These are phyloP conservation scores for Platanus orientalis DNA, from an alignment of 164 flowering plant species.

Conservation along the genomic window DNA sequence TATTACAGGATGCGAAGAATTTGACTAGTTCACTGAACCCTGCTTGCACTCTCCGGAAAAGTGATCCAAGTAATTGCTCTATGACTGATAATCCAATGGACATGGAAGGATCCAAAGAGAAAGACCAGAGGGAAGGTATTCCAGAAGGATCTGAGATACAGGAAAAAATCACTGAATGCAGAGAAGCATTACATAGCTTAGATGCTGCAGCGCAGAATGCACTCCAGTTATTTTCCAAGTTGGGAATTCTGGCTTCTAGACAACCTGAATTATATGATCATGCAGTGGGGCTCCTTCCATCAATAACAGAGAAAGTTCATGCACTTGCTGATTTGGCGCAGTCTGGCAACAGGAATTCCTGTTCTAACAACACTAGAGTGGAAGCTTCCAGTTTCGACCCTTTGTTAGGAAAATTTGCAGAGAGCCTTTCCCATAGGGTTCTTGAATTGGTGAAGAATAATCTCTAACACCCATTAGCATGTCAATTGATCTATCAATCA, in stretches of 20 bases:
- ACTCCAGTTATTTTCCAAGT: slow-evolving; percentile 30
- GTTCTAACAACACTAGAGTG: not conserved
- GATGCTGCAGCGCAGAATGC: slow-evolving; percentile 41
- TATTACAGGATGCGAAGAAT: slow-evolving; percentile 16
- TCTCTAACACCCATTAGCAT: not conserved
- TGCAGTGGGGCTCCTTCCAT: slow-evolving; percentile 35
- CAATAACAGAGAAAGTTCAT: slow-evolving; percentile 35
- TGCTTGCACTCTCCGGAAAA: not conserved
- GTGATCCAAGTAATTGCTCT: slow-evolving; percentile 6
- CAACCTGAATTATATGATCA: slow-evolving; percentile 30
- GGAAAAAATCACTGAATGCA: slow-evolving; percentile 30
- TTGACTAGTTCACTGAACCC: not conserved
- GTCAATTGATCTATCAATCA: no score
- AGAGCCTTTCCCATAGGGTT: slow-evolving; percentile 24
- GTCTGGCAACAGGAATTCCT: slow-evolving; percentile 7
- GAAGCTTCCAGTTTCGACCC: slow-evolving; percentile 25
- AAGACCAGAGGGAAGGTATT: slow-evolving; percentile 1
- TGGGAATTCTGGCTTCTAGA: slow-evolving; percentile 14
- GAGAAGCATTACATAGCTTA: slow-evolving; percentile 36
- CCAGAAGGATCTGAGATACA: slow-evolving; percentile 15
- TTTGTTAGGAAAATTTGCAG: slow-evolving; percentile 29
- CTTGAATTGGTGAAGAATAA: slow-evolving; percentile 26
- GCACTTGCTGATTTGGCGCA: slow-evolving; percentile 29
- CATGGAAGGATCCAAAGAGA: slow-evolving; percentile 9
- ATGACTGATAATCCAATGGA: slow-evolving; percentile 1